Conservation (phyloP, 768 basidiomycete species). For the Rhodotorula diobovata region DNA sequence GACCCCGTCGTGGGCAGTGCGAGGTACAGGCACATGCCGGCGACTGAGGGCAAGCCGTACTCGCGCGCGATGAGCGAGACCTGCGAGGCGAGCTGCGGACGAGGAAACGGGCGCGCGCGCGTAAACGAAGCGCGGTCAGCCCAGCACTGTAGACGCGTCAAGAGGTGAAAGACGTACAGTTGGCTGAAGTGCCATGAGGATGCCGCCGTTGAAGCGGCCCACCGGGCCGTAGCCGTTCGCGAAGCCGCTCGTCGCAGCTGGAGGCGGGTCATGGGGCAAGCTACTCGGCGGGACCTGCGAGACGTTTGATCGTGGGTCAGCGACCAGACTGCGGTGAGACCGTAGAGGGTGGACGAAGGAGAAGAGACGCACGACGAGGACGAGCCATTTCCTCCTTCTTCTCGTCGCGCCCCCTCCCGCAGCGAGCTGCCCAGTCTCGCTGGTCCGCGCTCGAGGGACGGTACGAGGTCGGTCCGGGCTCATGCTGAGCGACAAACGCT, state of each 20-base stretch:
- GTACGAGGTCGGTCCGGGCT: background rate
- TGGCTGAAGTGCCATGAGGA: constrained; percentile 18
- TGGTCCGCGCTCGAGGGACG: background rate
- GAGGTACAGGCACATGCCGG: constrained; percentile 74
- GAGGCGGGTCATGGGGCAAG: constrained; percentile 23
- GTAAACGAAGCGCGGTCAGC: background rate
- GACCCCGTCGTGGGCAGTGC: too few species aligned
- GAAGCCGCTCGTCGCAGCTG: background rate
- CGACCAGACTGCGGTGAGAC: background rate
- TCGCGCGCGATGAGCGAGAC: constrained; percentile 72
- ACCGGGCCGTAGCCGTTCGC: constrained; percentile 11
- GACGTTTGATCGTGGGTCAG: too few species aligned
- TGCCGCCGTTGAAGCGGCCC: constrained; percentile 5
- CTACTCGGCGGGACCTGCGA: constrained; percentile 7
- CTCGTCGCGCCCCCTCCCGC: background rate
- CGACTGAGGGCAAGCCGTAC: constrained; percentile 71
- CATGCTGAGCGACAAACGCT: background rate
- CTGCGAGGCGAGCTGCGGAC: constrained; percentile 68
- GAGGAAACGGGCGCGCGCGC: background rate
- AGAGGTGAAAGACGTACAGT: constrained; percentile 1
- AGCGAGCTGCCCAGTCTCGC: too few species aligned
- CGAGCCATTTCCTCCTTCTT: constrained; percentile 15
- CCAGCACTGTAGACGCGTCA: background rate
- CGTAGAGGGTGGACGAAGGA: background rate
- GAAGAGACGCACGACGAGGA: constrained; percentile 5